Base-by-base conservation (phyloP, 1,139 yeast genomes). In the Saccharomyces hybrid region DNA sequence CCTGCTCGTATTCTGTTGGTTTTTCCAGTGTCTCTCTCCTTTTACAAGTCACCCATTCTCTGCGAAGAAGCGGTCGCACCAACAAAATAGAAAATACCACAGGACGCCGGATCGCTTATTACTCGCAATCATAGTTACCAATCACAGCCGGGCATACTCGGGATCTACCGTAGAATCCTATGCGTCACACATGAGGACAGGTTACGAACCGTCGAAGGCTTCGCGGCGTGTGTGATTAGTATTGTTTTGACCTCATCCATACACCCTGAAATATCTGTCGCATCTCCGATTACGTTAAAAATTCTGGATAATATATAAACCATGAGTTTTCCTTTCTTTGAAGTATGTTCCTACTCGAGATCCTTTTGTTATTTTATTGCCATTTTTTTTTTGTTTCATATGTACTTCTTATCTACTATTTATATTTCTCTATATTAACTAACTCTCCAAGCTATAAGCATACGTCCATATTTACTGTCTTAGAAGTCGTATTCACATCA, bases 1-100 rank as follows among this genome's bases (percentile, higher is more conserved):
- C 20, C 44, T 38, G 44, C 44, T 38, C 44, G 44, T 38, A 38
- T 38, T 38, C 44, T 38, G 44, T 38, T 38, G 44, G 44, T 20
- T 38, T 38, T 38, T 16, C 25, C 44, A 23, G 23, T 38, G 44
- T 38, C 13, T 38, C n/a, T 38, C 44, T 38, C 44, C 44, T 38
- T 38, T 38, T 20, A 38, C 25, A 20, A 20, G 26, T 20, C n/a
- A 38, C 44, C 26, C 44, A 20, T 20, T 38, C 44, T 20, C 20
- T 38, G 44, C 44, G 44, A 38, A 38, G 44, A 38, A 38, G 25
- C 44, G 26, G 44, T 38, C 44, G 44, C 44, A 38, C 42, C 44
- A 38, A 11, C 44, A 38, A 38, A 38, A 38, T 26, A 26, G 28
- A 26, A 26, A 26, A 26, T 23, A 38, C 11, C 44, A 38, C 25